Evolutionary conservation across 2,329 filamentous ascomycete species (phyloP).

Genomic region (Apiospora pterosperma): DNA sequence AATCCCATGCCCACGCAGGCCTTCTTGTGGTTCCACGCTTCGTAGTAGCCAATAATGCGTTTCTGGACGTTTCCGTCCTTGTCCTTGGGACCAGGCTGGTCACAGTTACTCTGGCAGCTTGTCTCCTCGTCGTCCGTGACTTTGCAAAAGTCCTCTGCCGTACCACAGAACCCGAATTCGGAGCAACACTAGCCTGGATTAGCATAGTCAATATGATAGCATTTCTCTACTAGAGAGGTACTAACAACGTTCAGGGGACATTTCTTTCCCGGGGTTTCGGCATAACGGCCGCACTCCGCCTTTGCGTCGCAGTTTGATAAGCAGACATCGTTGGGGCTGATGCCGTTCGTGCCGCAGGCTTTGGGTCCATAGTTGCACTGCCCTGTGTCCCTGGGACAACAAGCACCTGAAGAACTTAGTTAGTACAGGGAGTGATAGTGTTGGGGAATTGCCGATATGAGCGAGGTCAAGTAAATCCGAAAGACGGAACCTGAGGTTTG

Average conservation of each 20-base stretch:
- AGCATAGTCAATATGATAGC: constrained; percentile 37
- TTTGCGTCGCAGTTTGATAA: constrained; percentile 29
- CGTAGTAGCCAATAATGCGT: constrained; percentile 30
- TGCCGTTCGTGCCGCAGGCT: constrained; percentile 3
- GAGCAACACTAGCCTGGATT: constrained; percentile 7
- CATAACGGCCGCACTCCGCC: constrained; percentile 29
- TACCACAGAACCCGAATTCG: constrained; percentile 10
- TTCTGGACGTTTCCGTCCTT: background rate
- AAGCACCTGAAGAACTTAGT: too few species aligned
- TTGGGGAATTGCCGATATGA: too few species aligned
- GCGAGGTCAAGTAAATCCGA: too few species aligned
- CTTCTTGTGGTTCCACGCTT: constrained; percentile 19
- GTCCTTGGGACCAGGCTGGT: constrained; percentile 11
- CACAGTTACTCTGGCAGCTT: constrained; percentile 23
- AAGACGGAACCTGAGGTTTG: too few species aligned
- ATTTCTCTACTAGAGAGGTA: constrained; percentile 26
- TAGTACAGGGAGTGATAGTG: too few species aligned
- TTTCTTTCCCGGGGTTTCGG: constrained; percentile 15
- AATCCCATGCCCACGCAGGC: constrained; percentile 1
- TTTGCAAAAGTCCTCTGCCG: constrained; percentile 18
- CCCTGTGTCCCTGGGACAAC: constrained; percentile 11
- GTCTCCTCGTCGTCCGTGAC: constrained; percentile 14
- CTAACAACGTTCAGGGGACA: constrained; percentile 30
- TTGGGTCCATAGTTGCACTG: constrained; percentile 9
- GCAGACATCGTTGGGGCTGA: constrained; percentile 20